Evolutionary conservation across 2,329 filamentous ascomycete genomes (phyloP).

Genomic region (Hypomyces rosellus): DNA sequence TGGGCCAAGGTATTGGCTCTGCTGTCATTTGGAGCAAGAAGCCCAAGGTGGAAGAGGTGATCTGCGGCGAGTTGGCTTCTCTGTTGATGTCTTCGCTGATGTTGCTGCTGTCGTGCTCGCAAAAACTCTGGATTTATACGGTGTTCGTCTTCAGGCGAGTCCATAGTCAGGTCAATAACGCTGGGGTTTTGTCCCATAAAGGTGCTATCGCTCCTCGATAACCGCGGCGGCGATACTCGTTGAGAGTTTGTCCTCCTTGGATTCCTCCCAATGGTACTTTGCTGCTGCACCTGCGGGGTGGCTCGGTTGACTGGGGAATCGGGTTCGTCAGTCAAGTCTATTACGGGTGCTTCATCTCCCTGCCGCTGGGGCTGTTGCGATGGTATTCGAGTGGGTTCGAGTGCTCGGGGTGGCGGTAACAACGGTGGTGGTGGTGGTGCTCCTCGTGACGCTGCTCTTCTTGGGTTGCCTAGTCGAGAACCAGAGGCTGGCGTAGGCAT

Average conservation of each 20-base stretch:
- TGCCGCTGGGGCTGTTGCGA: conserved; percentile 12
- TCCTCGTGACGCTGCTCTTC: background rate
- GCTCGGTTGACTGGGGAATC: conserved; percentile 38
- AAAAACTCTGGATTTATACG: conserved; percentile 5
- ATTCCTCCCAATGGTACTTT: conserved; percentile 22
- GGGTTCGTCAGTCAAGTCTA: conserved; percentile 46
- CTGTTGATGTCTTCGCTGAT: conserved; percentile 7
- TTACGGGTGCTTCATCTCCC: conserved; percentile 26
- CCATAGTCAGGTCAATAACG: conserved; percentile 49
- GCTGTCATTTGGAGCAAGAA: conserved; percentile 16
- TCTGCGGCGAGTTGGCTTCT: conserved; percentile 14
- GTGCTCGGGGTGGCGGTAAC: conserved; percentile 2
- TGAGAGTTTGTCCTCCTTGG: conserved; percentile 37
- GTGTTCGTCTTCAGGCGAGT: conserved; percentile 33
- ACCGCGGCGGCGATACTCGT: conserved; percentile 32
- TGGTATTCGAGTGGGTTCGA: conserved; percentile 1
- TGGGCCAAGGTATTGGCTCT: conserved; percentile 16
- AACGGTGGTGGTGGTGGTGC: background rate
- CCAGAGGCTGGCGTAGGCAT: background rate
- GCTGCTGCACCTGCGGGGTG: conserved; percentile 15
- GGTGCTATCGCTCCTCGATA: conserved; percentile 40
- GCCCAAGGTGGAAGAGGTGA: conserved; percentile 21
- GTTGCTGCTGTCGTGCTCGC: conserved; percentile 14
- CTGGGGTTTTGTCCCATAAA: conserved; percentile 27
- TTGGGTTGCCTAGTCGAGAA: background rate